Evolutionary conservation across 1,139 yeast genomes (phyloP), one percentile per base, ranked within the genome.

Genomic region (Nakaseomyces sp.): DNA sequence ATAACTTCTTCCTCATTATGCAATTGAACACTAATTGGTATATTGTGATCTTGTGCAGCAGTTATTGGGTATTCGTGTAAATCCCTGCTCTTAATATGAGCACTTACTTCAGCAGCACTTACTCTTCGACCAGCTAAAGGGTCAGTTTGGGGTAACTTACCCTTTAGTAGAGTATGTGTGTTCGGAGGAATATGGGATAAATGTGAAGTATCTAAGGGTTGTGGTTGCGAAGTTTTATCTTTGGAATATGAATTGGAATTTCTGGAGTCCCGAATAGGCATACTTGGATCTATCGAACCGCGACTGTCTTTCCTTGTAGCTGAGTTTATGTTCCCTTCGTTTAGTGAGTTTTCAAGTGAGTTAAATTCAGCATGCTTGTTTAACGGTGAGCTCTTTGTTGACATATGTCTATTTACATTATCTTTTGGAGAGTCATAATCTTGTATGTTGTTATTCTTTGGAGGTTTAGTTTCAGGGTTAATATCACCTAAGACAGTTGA

Each of bases 1-100:
- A 77, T 76, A 17, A 72, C 65, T 51, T 74, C 80, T 51, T 72
- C 75, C 35, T 59, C 59, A 49, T 53, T 53, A 46, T 48, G 50
- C 30, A 57, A 13, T 22, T 35, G 38, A 5, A 35, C 38, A 35
- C 38, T 35, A 12, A 35, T 22, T 12, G 38, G 38, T 5, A 35
- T 22, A 9, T 35, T 35, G 22, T 35, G 38, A 7, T 22, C 38
- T n/a, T 16, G 6, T 4, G 17, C 13, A 12, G 28, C 15, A 10
- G 26, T 3, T n/a, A 15, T 4, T 20, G 16, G 38, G n/a, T 32
- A 32, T 8, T 35, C 38, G 8, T n/a, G 26, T 9, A 35, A 20
- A 20, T 35, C 28, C 17, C 12, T 22, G 8, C 38, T n/a, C 17
- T 35, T 35, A 18, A n/a, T 18, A 13, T 35, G 38, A 8, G 9